Evolutionary conservation across 1,284 basidiomycete species (phyloP).

Genomic region (Ceratobasidium sp.): DNA sequence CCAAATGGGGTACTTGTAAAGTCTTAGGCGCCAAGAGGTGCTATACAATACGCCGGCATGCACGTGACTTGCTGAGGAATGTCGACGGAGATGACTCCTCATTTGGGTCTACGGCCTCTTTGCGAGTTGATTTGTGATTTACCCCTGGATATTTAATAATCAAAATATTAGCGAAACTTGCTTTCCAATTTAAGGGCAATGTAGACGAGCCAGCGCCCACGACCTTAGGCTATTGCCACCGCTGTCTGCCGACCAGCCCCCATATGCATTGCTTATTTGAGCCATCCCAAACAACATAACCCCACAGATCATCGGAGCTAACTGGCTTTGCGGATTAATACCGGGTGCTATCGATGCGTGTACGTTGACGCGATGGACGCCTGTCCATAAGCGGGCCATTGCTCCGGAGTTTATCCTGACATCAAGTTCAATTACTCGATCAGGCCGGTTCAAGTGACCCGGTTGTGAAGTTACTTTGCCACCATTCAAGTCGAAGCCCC

Average conservation of each 20-base stretch:
- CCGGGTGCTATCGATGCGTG: background rate
- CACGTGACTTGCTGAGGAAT: conserved; percentile 11
- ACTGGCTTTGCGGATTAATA: conserved; percentile 6
- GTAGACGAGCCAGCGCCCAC: too few relatives aligned
- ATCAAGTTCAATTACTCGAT: background rate
- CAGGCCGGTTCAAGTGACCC: conserved; percentile 18
- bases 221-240: too few relatives aligned
- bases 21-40: conserved; percentile 17
- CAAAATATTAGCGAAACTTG: too few relatives aligned
- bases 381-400: conserved; percentile 10
- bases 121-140: too few relatives aligned
- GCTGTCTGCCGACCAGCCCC: too few relatives aligned
- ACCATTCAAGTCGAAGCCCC: background rate
- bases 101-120: too few relatives aligned
- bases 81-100: background rate
- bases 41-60: background rate
- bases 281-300: background rate
- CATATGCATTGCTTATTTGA: background rate
- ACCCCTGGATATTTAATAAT: too few relatives aligned
- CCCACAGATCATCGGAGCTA: background rate
- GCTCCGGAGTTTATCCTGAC: conserved; percentile 29
- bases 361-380: background rate
- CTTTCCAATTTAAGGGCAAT: too few relatives aligned
- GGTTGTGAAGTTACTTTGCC: background rate
- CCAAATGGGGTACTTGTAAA: conserved; percentile 8